Conservation (phyloP, 1,284 basidiomycete genomes). For the Ustilago bromivora region DNA sequence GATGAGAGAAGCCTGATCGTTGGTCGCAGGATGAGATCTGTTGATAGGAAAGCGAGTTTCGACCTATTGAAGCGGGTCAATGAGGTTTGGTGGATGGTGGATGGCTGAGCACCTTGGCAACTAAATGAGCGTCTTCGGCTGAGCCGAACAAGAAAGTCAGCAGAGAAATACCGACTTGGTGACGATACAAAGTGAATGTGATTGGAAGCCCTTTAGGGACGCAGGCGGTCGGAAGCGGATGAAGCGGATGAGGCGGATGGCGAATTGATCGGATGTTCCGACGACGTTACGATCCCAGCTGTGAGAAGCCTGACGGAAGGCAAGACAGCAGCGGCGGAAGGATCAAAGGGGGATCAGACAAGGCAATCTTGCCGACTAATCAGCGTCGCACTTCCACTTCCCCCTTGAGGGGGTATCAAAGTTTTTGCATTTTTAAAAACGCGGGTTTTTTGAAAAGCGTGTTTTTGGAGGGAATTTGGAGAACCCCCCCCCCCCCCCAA, state of each 20-base stretch:
- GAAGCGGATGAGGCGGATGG: background rate
- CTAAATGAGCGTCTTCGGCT: background rate
- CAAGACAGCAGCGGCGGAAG: background rate
- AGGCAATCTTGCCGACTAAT: background rate
- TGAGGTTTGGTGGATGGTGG: background rate
- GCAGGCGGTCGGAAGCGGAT: background rate
- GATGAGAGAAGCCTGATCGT: conserved; percentile 1
- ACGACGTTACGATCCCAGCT: background rate
- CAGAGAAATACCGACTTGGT: background rate
- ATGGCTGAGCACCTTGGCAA: too few relatives aligned
- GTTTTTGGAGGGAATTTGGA: too few relatives aligned
- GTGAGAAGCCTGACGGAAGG: background rate
- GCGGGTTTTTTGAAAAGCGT: too few relatives aligned
- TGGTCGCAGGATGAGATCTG: background rate
- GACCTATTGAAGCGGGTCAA: background rate
- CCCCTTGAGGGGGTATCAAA: too few relatives aligned
- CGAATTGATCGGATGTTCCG: background rate
- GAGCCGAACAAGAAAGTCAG: background rate
- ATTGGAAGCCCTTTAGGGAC: background rate
- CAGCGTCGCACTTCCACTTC: background rate
- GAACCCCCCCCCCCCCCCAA: too few relatives aligned
- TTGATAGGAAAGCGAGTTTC: background rate
- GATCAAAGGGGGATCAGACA: background rate
- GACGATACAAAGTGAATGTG: background rate
- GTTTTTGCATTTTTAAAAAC: too few relatives aligned